Base-by-base conservation (phyloP, 305 asterid genomes). In the Fraxinus xanthoxyloides region DNA sequence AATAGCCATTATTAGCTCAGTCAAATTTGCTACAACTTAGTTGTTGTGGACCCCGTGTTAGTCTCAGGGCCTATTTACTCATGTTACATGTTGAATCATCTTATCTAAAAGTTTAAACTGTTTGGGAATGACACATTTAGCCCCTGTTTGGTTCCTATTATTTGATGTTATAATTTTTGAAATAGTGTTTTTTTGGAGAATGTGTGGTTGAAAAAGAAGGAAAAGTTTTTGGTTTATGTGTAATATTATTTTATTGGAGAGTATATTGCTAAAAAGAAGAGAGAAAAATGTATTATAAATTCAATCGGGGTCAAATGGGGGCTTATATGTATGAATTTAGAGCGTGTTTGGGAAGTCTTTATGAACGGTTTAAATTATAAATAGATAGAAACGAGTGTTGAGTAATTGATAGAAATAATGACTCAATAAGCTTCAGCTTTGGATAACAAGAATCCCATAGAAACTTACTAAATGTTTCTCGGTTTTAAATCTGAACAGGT, bases 401-500 rank as follows among this genome's bases (percentile, higher is more conserved):
- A 19, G 17, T 51, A 51, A 51, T 8, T 17, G 23, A 51, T 65
- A 65, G 73, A 65, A 65, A 65, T 65, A 26, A 65, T 26, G 32
- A 61, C 3, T 23, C 32, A 65, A 10, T 10, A 21, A 21, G 17
- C 72, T 61, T 21, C 7, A 5, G 73, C 36, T 69, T 13, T 30
- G n/a, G 74, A 69, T 69, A 1, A 69, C 38, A 69, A 31, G 43
- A 70, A 70, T 19, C 43, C 38, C 24, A 13, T 15, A 2, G 38
- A 21, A 30, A 70, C 23, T 70, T 70, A 6, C 40, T 13, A 69
- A 1, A 17, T 17, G 12, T 17, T 70, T 31, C 36, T 28, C 79
- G 79, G 78, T 84, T 74, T 35, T 73, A 40, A 82, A 75, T 63
- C 77, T 74, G 10, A 85, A 89, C 92, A 95, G 98, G 97, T 93